Evolutionary conservation across 768 basidiomycete genomes (phyloP), one percentile per base, ranked within the genome.

Genomic region (Hebeloma cylindrosporum): DNA sequence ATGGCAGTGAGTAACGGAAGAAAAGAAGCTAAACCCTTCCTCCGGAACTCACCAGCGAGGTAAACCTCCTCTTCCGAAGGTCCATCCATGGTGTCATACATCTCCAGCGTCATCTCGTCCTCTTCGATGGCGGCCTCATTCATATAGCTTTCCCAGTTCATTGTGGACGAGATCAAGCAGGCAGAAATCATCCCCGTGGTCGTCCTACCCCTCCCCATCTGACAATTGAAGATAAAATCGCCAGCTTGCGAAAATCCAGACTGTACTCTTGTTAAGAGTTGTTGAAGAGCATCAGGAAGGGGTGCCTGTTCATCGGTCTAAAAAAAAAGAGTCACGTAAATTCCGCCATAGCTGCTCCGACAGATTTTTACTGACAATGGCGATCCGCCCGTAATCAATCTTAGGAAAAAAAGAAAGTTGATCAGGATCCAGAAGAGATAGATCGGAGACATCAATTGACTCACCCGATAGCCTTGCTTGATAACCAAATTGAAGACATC

Each of bases 221-320:
- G 96, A 64, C 96, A 99, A 56, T 98, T 98, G 72, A 96, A 97
- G 34, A 92, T 69, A 54, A 93, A 87, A 54, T 91, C 90, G 3
- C 82, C 86, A 1, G 82, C 78, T 21, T 75, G 70, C 1, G 75
- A 65, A 33, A 83, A 51, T 43, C 76, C 74, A 47, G 73, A 58
- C 61, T 77, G 75, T 4, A 97, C 78, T 25, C 93, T 80, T 18
- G 82, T 78, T 20, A 95, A 70, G 30, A 99, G 73, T 41, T 87
- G 83, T 16, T 76, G 80, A 14, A 97, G 77, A 4, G 92, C 91
- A 30, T 75, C 87, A 0, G 96, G 96, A 13, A 98, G 73, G 0
- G 95, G 95, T 0, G 94, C 92, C 69, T 95, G 94, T 61, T 99
- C 95, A 56, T 98, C 95, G 6, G 93, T 97, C 90, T 94, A 52